Conservation (phyloP, 441 rosid genomes). For the Gossypium schwendimanii region DNA sequence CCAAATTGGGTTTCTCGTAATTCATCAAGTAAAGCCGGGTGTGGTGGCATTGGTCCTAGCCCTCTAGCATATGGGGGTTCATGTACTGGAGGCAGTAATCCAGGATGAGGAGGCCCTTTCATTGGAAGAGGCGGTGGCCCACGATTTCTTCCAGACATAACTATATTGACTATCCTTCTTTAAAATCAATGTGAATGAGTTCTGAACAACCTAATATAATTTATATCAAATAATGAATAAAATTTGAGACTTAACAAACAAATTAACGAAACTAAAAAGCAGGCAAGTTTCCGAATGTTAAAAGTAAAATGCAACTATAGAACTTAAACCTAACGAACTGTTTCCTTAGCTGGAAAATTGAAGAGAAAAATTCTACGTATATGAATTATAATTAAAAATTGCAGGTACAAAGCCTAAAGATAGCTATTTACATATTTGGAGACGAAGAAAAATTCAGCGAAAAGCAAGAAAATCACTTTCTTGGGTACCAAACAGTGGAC, state of each 20-base stretch:
- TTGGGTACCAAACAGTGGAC: background rate
- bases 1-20: constrained; percentile 55
- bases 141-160: constrained; percentile 79
- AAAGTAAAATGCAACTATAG: background rate
- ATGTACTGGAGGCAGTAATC: constrained; percentile 41
- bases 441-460: background rate
- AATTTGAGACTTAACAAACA: background rate
- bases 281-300: background rate
- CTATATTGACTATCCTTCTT: constrained; percentile 1
- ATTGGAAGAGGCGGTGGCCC: constrained; percentile 55
- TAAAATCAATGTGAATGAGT: background rate
- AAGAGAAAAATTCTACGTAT: background rate
- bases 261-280: background rate
- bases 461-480: background rate
- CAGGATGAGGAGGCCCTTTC: constrained; percentile 49
- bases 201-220: background rate
- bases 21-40: constrained; percentile 55
- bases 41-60: constrained; percentile 49
- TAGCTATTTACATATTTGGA: background rate
- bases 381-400: background rate
- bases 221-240: background rate
- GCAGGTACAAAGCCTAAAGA: background rate
- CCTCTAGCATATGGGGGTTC: constrained; percentile 50
- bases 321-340: background rate
- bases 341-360: background rate